Evolutionary conservation across 2,329 filamentous ascomycete genomes (phyloP), one percentile per base, ranked within the genome.

Genomic region (Cladosporium sphaerospermum): DNA sequence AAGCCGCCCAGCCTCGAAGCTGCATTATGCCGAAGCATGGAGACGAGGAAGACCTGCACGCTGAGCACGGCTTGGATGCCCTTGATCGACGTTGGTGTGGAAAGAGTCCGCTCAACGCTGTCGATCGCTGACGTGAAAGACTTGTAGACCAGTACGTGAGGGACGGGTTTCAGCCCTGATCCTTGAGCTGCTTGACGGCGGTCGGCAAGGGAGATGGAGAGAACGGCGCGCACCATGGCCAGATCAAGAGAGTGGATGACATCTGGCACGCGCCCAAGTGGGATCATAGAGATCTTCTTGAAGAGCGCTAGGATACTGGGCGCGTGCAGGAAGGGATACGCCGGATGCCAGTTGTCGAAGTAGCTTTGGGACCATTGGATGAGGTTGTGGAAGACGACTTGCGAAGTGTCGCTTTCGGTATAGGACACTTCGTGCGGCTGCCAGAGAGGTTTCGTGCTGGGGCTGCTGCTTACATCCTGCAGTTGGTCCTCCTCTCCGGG

Each of bases 401-500:
- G 55, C 6, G 53, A 54, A 23, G 34, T 31, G 28, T 47, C 50
- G 18, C 19, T 36, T n/a, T 47, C 45, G 9, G 45, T 36, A 10
- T 34, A 48, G 13, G 16, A 18, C 3, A 67, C 55, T 56, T 77
- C 75, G 18, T 73, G 28, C 10, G 58, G 53, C 50, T 53, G 59
- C 66, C 66, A 68, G 19, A 68, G 50, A 11, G 41, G 52, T 18
- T 58, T 58, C 4, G 60, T 57, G 16, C 40, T 54, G 11, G 55
- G 47, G 31, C 60, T 57, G 16, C 61, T 57, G 11, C 55, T 52
- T 37, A 56, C 57, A 14, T 66, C 57, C 32, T 67, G 66, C 4
- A 78, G 63, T 40, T 76, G 75, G 53, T 82, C 79, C 56, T 82
- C 79, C 58, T 82, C 79, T 1, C 79, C 79, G 0, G 79, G 79